Conservation (phyloP, 352 stramenopile species). For the Phytophthora rubi region DNA sequence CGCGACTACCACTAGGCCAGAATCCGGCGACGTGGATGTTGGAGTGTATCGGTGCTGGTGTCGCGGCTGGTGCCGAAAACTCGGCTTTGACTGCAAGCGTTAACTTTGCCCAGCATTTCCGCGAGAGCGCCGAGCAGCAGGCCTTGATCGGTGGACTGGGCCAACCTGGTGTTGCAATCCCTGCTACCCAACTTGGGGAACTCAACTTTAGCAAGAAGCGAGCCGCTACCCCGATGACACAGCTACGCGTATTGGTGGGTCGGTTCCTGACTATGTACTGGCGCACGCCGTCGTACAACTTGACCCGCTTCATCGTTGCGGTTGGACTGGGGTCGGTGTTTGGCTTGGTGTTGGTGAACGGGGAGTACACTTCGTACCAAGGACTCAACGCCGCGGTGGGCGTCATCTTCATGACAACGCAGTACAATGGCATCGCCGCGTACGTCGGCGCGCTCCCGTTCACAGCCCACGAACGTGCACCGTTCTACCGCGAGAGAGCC, state of each 20-base stretch:
- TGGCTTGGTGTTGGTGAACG: slow-evolving; percentile 54
- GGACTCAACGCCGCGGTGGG: slow-evolving; percentile 50
- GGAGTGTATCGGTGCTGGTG: slow-evolving; percentile 49
- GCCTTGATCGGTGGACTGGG: slow-evolving; percentile 16
- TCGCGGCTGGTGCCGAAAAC: slow-evolving; percentile 9
- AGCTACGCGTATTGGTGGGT: slow-evolving; percentile 39
- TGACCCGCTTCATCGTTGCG: slow-evolving; percentile 66
- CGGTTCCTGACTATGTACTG: slow-evolving; percentile 76
- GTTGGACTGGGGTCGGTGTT: slow-evolving; percentile 60
- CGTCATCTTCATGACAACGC: slow-evolving; percentile 76
- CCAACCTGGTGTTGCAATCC: slow-evolving; percentile 29
- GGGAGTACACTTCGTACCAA: slow-evolving; percentile 41
- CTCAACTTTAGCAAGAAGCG: slow-evolving; percentile 46
- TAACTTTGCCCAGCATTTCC: slow-evolving; percentile 34
- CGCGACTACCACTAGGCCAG: slow-evolving; percentile 30
- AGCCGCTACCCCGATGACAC: slow-evolving; percentile 25
- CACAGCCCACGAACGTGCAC: slow-evolving; percentile 71
- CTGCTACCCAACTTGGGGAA: slow-evolving; percentile 13
- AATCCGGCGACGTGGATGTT: slow-evolving; percentile 88
- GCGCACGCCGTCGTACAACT: slow-evolving; percentile 85
- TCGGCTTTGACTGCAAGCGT: slow-evolving; percentile 1
- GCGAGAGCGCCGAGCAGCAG: slow-evolving; percentile 27
- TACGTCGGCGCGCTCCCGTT: slow-evolving; percentile 70
- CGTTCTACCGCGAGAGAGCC: slow-evolving; percentile 65
- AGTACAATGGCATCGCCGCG: slow-evolving; percentile 69